Evolutionary conservation across 768 basidiomycete genomes (phyloP).

Genomic region (Collybia mongolica): DNA sequence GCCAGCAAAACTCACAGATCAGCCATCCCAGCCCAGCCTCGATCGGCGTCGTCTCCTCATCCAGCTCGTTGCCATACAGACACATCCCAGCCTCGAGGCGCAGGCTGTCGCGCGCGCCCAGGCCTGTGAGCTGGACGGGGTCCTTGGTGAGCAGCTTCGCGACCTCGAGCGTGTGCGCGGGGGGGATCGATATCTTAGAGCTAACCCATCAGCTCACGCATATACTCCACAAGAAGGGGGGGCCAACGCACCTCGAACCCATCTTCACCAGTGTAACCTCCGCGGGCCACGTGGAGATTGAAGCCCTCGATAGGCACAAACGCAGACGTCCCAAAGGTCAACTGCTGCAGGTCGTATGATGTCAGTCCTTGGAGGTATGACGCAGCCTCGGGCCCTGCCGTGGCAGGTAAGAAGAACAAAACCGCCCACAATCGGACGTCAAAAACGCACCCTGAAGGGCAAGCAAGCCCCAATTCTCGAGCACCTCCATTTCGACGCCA

Average conservation of each 20-base stretch:
- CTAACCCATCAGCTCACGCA: background rate
- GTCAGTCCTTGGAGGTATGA: slow-evolving; percentile 76
- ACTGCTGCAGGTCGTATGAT: slow-evolving; percentile 63
- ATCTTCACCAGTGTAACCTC: slow-evolving; percentile 98
- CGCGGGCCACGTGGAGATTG: slow-evolving; percentile 85
- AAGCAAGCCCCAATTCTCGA: slow-evolving; percentile 85
- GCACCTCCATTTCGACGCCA: slow-evolving; percentile 74
- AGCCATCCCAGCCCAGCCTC: slow-evolving; percentile 95
- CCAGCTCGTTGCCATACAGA: slow-evolving; percentile 91
- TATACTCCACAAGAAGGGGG: background rate
- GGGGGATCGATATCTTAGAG: slow-evolving; percentile 83
- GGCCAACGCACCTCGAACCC: slow-evolving; percentile 85
- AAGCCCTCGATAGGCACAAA: slow-evolving; percentile 77
- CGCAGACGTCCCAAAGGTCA: slow-evolving; percentile 86
- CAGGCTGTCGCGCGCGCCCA: slow-evolving; percentile 93
- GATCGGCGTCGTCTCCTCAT: slow-evolving; percentile 82
- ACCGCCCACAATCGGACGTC: background rate
- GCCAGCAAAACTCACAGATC: slow-evolving; percentile 58
- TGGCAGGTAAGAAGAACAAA: background rate
- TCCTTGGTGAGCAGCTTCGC: slow-evolving; percentile 62
- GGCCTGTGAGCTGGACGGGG: slow-evolving; percentile 80
- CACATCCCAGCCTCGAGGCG: slow-evolving; percentile 97
- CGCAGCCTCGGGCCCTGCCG: slow-evolving; percentile 78
- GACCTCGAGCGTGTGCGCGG: slow-evolving; percentile 68
- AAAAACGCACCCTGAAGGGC: slow-evolving; percentile 79